Evolutionary conservation across 768 basidiomycete genomes (phyloP).

Genomic region (Hydnomerulius pinastri): DNA sequence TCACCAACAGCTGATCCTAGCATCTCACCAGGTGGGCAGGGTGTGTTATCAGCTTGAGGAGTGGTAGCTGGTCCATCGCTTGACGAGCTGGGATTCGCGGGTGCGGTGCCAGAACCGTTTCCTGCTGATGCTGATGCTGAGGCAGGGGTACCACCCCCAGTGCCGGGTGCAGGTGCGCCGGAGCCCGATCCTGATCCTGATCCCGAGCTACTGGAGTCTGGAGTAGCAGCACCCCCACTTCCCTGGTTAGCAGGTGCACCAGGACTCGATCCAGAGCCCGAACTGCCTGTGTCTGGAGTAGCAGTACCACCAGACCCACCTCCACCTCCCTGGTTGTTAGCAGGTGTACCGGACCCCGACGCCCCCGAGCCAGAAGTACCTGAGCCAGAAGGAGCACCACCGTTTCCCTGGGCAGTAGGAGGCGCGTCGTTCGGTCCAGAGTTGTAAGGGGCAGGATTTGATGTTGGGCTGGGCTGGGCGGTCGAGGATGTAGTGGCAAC

Average conservation of each 20-base stretch:
- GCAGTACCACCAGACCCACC: not conserved
- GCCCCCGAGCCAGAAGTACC: not conserved
- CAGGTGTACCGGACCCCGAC: too few relatives aligned
- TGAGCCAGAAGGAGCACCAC: constrained; percentile 2
- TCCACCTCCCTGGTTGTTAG: too few relatives aligned
- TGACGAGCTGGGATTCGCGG: not conserved
- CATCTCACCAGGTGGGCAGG: constrained; percentile 21
- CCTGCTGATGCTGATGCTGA: not conserved
- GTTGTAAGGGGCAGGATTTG: not conserved
- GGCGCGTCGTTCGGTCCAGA: not conserved
- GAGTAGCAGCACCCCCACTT: not conserved
- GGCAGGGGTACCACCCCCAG: not conserved
- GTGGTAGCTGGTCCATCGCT: not conserved
- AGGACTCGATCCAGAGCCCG: not conserved
- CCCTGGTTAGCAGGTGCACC: not conserved
- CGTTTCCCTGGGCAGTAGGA: not conserved
- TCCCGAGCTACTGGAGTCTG: not conserved
- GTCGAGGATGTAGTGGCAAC: not conserved
- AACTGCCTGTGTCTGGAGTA: not conserved
- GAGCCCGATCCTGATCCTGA: constrained; percentile 4
- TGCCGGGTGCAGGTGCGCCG: not conserved
- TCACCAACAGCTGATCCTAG: not conserved
- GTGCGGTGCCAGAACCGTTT: not conserved
- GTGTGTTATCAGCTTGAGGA: not conserved
- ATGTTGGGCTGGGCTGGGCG: not conserved